Base-by-base conservation (phyloP, 78 protist genomes). In the Dictyostelium firmibasis region DNA sequence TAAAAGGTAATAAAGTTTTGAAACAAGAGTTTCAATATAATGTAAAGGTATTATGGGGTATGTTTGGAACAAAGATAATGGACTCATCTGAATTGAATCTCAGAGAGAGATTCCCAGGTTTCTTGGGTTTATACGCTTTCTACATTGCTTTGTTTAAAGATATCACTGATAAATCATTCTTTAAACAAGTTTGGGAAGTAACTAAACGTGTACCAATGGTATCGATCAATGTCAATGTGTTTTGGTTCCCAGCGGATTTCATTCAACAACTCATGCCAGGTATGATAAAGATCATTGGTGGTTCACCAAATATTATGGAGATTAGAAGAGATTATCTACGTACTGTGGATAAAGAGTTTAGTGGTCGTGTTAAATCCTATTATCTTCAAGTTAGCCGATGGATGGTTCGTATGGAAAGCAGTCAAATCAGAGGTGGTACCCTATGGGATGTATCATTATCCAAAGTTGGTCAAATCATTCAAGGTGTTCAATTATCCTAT, bases 401-500 rank as follows among this genome's bases (percentile, higher is more conserved):
- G 97, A 96, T 96, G 97, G 97, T 91, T 1, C 92, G 94, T 70
- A 92, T 89, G 83, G 96, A 93, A 5, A 83, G 95, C 9, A 33
- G 33, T 53, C 31, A n/a, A 11, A 25, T 20, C 27, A 33, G 41
- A 18, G 18, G 69, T 27, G 81, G 79, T n/a, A 31, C 69, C 1
- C 29, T 67, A 20, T 62, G 85, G 77, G 96, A 81, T 60, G 94
- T 79, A 2, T 43, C 62, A 20, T 3, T 62, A 0, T 82, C 91
- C 29, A 50, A 83, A 16, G 81, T 95, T 4, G 29, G 72, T 38
- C 92, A 87, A 33, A 84, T 89, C 20, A 47, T 81, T 43, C 96
- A 96, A 76, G 97, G 97, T 53, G 81, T 96, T 16, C 43, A 82
- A 3, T 57, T 92, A 0, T 85, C 96, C 2, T 79, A 96, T 85